Percentiles rank a stretch among this genome's conserved stretches.
Conservation (phyloP, 1,284 basidiomycete genomes). For the Ceratobasidium sp. region DNA sequence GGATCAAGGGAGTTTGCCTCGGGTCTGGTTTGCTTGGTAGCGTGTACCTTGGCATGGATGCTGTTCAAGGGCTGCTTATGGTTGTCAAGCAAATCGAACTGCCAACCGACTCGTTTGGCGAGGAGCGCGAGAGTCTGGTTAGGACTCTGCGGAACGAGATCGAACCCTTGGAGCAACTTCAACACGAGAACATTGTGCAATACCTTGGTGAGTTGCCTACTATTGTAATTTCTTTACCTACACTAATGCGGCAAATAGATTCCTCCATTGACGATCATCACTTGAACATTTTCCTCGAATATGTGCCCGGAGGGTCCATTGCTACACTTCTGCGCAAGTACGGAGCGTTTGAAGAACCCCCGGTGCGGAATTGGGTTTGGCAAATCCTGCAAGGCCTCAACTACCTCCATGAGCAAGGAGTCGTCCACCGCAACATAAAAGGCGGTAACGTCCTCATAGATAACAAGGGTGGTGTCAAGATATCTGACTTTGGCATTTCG, state of each 20-base stretch:
- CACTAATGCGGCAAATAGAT: conserved; percentile 61
- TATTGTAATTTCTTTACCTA: conserved; percentile 47
- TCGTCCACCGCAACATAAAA: conserved; percentile 75
- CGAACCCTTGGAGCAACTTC: conserved; percentile 92
- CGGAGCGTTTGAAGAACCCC: conserved; percentile 94
- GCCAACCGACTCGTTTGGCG: conserved; percentile 86
- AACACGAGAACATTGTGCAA: conserved; percentile 98
- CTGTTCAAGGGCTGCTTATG: conserved; percentile 93
- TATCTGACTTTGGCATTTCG: conserved; percentile 95
- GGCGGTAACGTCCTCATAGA: conserved; percentile 72
- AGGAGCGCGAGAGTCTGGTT: conserved; percentile 95
- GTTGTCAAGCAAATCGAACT: conserved; percentile 99
- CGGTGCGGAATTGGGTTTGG: conserved; percentile 93
- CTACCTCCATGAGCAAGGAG: conserved; percentile 93
- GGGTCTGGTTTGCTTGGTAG: conserved; percentile 96
- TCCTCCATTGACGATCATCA: conserved; percentile 88
- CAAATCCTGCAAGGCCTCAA: conserved; percentile 93
- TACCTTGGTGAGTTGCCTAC: conserved; percentile 79
- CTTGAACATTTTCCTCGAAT: conserved; percentile 98
- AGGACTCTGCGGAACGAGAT: conserved; percentile 96
- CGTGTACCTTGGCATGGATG: conserved; percentile 98
- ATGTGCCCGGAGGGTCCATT: conserved; percentile 97
- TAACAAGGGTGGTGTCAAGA: conserved; percentile 72
- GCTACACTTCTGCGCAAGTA: conserved; percentile 92
- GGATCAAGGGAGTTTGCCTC: conserved; percentile 99